Evolutionary conservation across 2,329 filamentous ascomycete species (phyloP).

Genomic region (Sporothrix pseudoabietina): DNA sequence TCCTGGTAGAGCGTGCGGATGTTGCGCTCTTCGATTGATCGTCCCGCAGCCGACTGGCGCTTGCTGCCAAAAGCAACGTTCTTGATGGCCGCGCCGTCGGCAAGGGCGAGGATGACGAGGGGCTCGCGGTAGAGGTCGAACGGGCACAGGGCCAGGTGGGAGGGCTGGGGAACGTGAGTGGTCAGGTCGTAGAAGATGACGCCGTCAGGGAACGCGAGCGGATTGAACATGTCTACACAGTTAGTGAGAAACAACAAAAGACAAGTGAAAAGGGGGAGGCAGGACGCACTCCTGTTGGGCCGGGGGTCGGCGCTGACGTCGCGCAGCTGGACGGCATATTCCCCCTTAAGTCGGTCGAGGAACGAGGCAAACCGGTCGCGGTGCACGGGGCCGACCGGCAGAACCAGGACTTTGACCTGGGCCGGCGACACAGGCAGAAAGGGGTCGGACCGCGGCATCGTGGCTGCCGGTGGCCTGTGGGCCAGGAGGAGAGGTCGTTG

Average conservation of each 20-base stretch:
- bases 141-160: slow-evolving; percentile 77
- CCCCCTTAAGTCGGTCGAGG: slow-evolving; percentile 72
- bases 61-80: slow-evolving; percentile 55
- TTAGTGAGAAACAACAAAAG: slow-evolving; percentile 19
- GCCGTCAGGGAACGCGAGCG: slow-evolving; percentile 81
- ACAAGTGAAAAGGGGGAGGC: neutral
- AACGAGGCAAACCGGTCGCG: slow-evolving; percentile 78
- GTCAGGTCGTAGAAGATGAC: slow-evolving; percentile 86
- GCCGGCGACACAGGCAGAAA: slow-evolving; percentile 89
- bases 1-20: slow-evolving; percentile 65
- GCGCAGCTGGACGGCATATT: slow-evolving; percentile 80
- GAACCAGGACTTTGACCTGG: slow-evolving; percentile 81
- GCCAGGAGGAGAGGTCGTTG: neutral
- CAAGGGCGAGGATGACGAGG: slow-evolving; percentile 78
- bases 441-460: slow-evolving; percentile 63
- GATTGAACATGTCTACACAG: slow-evolving; percentile 83
- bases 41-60: slow-evolving; percentile 55
- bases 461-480: slow-evolving; percentile 19
- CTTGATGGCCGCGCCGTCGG: slow-evolving; percentile 73
- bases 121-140: slow-evolving; percentile 91
- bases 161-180: slow-evolving; percentile 75
- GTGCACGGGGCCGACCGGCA: slow-evolving; percentile 86
- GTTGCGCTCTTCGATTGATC: slow-evolving; percentile 58
- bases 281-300: slow-evolving; percentile 76
- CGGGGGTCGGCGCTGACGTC: slow-evolving; percentile 84